A percentile compares a stretch with the other conserved stretches of the same genome.
Evolutionary conservation across 2,329 filamentous ascomycete genomes (phyloP).

Genomic region (Ceratocystis papillata): DNA sequence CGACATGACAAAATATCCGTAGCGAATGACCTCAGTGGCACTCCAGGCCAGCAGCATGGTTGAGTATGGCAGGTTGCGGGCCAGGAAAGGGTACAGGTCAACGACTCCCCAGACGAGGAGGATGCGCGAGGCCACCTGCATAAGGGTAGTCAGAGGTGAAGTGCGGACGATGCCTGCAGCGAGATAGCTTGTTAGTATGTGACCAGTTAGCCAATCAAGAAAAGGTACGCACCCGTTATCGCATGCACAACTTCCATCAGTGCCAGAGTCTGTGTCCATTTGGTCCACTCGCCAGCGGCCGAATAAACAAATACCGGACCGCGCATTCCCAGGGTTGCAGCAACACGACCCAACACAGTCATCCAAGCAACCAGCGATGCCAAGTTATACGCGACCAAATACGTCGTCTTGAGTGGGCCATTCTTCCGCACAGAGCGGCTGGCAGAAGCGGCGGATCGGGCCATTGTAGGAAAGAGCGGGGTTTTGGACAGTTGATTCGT

Average conservation of each 20-base stretch:
- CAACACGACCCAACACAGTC: conserved; percentile 59
- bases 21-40: conserved; percentile 83
- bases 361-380: conserved; percentile 68
- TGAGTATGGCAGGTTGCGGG: conserved; percentile 52
- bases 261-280: conserved; percentile 75
- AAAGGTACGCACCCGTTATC: conserved; percentile 49
- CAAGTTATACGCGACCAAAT: conserved; percentile 79
- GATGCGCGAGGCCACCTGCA: conserved; percentile 82
- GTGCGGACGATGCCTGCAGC: conserved; percentile 69
- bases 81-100: conserved; percentile 58
- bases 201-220: background rate
- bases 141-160: conserved; percentile 69
- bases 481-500: background rate
- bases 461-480: background rate
- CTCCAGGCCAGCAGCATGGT: conserved; percentile 81
- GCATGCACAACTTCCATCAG: conserved; percentile 76
- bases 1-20: conserved; percentile 77
- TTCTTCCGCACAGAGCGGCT: conserved; percentile 25
- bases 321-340: conserved; percentile 42
- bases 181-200: conserved; percentile 3
- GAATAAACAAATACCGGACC: conserved; percentile 50
- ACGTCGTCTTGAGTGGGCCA: conserved; percentile 43
- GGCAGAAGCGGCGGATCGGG: conserved; percentile 24
- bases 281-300: conserved; percentile 55
- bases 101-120: conserved; percentile 83